Evolutionary conservation across 1,139 yeast species (phyloP), one percentile per base, ranked within the genome.

Genomic region (Kurtzmaniella quercitrusa): DNA sequence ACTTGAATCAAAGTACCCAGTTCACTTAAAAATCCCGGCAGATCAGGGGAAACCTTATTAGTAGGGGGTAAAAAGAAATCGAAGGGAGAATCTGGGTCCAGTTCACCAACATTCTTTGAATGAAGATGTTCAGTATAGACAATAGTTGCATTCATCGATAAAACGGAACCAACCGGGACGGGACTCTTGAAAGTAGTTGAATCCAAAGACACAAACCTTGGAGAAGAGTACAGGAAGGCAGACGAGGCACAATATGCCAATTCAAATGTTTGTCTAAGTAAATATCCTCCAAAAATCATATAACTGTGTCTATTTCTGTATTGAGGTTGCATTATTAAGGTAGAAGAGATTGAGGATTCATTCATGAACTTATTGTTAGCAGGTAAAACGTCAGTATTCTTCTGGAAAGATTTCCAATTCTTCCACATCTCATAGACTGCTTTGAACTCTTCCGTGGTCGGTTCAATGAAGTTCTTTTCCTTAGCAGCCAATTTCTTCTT

Each of bases 321-420:
- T 66, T 90, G 97, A 2, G 97, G 97, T 66, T 90, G 97, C 94
- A 90, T 91, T 65, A 90, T 82, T 54, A 83, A 73, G 6, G 96
- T 87, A 8, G 95, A 85, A 43, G 76, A 70, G 46, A 86, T 75
- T 41, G 65, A 65, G 1, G 96, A 83, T 50, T 87, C 83, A 46
- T 78, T 75, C 95, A 88, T 87, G 55, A 77, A 79, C 40, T 75
- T 66, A 41, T 82, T 62, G 51, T 77, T 74, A 43, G 66, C 60
- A 21, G 82, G 81, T 14, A 42, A 37, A 6, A 34, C 37, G 21
- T 37, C 27, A 21, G 55, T 49, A 2, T 60, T 49, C 7, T 52
- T 44, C 23, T 66, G 68, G 37, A 77, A 56, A 37, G 63, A 56
- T 52, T 78, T 76, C 3, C 84, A 76, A 14, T 84, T 77, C 44